Percentiles rank a stretch among this genome's conserved stretches.
Conservation (phyloP, 768 basidiomycete genomes). For the Lyophyllum decastes region DNA sequence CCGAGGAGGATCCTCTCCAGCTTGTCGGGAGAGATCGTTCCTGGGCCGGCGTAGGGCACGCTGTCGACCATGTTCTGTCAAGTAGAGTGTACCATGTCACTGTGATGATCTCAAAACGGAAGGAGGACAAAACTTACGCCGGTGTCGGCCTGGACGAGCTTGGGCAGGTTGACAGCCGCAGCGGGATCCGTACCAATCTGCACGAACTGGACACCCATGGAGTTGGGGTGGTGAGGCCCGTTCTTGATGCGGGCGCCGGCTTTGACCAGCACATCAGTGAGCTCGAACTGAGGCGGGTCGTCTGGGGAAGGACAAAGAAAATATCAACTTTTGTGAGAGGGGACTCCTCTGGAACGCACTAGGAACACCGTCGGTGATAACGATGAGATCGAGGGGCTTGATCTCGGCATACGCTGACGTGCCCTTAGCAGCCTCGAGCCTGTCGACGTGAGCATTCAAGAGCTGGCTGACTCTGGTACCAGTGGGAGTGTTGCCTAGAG, state of each 20-base stretch:
- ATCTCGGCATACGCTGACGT: background rate
- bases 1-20: conserved; percentile 7
- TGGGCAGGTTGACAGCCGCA: background rate
- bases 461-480: background rate
- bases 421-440: conserved; percentile 3
- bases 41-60: conserved; percentile 2
- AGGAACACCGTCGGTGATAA: conserved; percentile 11
- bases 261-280: conserved; percentile 2
- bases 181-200: conserved; percentile 3
- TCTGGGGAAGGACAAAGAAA: background rate
- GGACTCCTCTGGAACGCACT: background rate
- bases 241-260: background rate
- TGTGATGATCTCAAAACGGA: background rate
- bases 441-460: conserved; percentile 1
- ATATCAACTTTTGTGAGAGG: no score
- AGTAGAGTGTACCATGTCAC: background rate
- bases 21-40: conserved; percentile 5
- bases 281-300: background rate
- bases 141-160: conserved; percentile 2
- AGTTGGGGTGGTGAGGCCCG: conserved; percentile 7
- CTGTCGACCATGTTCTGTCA: conserved; percentile 2
- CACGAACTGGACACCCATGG: conserved; percentile 10
- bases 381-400: conserved; percentile 12
- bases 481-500: conserved; percentile 2
- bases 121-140: background rate